These are phyloP conservation scores for Tetrapyrgos nigripes DNA, from an alignment of 1,284 basidiomycete species.

Conservation along the genomic window DNA sequence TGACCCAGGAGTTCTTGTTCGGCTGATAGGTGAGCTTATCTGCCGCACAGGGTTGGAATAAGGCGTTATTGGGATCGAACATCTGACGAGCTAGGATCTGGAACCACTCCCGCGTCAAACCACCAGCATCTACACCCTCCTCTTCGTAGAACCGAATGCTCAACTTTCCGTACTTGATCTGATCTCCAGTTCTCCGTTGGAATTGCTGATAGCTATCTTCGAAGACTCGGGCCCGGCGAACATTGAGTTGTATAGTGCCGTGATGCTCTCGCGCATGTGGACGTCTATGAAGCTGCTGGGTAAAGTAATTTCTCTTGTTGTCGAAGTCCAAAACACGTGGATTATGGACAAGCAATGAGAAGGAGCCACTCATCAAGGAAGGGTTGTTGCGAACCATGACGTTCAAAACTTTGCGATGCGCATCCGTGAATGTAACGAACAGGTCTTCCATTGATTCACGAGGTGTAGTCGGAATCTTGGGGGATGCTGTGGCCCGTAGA, in stretches of 20 bases:
- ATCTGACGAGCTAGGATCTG: slow-evolving; percentile 97
- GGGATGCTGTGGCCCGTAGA: slow-evolving; percentile 66
- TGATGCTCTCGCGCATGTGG: slow-evolving; percentile 83
- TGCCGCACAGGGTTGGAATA: slow-evolving; percentile 97
- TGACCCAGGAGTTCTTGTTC: slow-evolving; percentile 94
- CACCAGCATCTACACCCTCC: slow-evolving; percentile 98
- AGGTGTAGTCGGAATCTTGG: slow-evolving; percentile 68
- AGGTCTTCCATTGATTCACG: slow-evolving; percentile 84
- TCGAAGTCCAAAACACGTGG: slow-evolving; percentile 98
- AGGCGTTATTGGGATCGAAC: slow-evolving; percentile 99
- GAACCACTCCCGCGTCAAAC: slow-evolving; percentile 99
- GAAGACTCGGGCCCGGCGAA: slow-evolving; percentile 93
- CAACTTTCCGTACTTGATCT: slow-evolving; percentile 98
- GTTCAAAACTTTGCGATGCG: slow-evolving; percentile 94
- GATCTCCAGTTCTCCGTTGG: slow-evolving; percentile 90
- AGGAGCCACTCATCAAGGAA: slow-evolving; percentile 97
- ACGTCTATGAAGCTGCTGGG: slow-evolving; percentile 92
- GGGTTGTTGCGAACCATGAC: slow-evolving; percentile 99
- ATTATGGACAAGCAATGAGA: slow-evolving; percentile 95
- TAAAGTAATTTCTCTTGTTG: slow-evolving; percentile 99
- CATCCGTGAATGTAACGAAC: slow-evolving; percentile 94
- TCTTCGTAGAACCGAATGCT: slow-evolving; percentile 97
- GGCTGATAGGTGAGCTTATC: slow-evolving; percentile 96
- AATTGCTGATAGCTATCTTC: slow-evolving; percentile 97
- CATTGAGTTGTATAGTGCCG: slow-evolving; percentile 88